Percentiles rank a stretch among this genome's conserved stretches.
Conservation (phyloP, 1,139 yeast species). For the Zygosaccharomyces sapae region DNA sequence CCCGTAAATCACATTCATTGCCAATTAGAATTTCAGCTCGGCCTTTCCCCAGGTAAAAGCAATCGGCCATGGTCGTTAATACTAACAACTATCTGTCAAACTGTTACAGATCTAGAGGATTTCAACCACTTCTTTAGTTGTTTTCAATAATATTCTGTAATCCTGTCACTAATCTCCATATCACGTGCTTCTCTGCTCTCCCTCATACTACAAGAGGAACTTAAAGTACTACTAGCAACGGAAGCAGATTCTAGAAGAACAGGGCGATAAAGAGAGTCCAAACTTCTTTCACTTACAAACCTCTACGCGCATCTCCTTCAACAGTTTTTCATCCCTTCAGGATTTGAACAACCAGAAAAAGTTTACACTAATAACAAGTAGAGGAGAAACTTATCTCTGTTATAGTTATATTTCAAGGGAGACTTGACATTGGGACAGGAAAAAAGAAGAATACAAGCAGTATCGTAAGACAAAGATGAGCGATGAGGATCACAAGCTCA, state of each 20-base stretch:
- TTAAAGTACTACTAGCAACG: no score
- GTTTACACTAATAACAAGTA: no score
- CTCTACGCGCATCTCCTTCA: no score
- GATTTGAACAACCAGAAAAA: no score
- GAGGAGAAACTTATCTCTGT: no score
- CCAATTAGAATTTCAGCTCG: not conserved
- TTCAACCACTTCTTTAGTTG: not conserved
- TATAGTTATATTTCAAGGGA: constrained; percentile 22
- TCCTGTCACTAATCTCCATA: not conserved
- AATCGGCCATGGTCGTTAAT: not conserved
- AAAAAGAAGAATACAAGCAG: no score
- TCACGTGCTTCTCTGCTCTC: not conserved
- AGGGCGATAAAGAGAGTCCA: no score
- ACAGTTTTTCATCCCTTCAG: no score
- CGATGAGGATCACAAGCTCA: constrained; percentile 32
- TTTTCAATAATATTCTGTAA: not conserved
- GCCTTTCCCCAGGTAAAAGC: not conserved
- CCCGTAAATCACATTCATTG: not conserved
- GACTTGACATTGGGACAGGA: not conserved
- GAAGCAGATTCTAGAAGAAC: no score
- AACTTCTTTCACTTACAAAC: no score
- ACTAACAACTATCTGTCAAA: not conserved
- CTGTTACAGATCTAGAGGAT: not conserved
- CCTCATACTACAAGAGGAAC: not conserved
- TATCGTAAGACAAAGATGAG: constrained; percentile 26